Evolutionary conservation across 1,284 basidiomycete species (phyloP), one percentile per base, ranked within the genome.

Genomic region (Apiotrichum montevideense): DNA sequence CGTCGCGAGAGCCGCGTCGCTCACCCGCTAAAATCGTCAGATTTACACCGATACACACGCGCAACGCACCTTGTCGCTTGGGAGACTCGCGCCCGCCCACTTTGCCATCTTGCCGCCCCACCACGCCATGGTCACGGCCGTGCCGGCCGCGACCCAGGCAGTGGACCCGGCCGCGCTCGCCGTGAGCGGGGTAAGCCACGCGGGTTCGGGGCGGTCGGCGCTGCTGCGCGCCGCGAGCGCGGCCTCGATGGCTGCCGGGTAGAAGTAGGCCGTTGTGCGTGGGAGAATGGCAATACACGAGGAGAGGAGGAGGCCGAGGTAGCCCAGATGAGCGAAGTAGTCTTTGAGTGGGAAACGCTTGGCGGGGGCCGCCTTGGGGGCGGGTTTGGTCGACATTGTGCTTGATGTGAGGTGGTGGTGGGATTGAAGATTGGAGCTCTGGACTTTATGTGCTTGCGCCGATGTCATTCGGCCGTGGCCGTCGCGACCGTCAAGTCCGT

Each of bases 301-400:
- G 2, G 78, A 70, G 54, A 90, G 80, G 6, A 90, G 82, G 29
- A 82, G 79, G 1, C 83, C 80, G 68, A 88, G 86, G 34, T 88
- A 84, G 35, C 83, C 83, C n/a, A 88, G 83, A 14, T 84, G 75
- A n/a, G 86, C 84, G 54, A 83, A 82, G 77, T 90, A 90, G 46
- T 79, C 77, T 9, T 79, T 78, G 42, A 80, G 65, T 6, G 72
- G 70, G 49, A 73, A 66, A 6, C 50, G n/a, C 6, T 34, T 34
- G 47, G 41, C 35, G 6, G 53, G 14, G 29, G 54, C 44, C 7
- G 51, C 47, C 10, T 33, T 15, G n/a, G 32, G 34, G 32, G 14
- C 11, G 32, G 33, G 11, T 7, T 7, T 15, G 3, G 7, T 50
- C 29, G 46, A 4, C 15, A 11, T 47, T 21, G 14, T 15, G 35